Conservation (phyloP, 805 yeast species). For the Ogataea haglerorum region DNA sequence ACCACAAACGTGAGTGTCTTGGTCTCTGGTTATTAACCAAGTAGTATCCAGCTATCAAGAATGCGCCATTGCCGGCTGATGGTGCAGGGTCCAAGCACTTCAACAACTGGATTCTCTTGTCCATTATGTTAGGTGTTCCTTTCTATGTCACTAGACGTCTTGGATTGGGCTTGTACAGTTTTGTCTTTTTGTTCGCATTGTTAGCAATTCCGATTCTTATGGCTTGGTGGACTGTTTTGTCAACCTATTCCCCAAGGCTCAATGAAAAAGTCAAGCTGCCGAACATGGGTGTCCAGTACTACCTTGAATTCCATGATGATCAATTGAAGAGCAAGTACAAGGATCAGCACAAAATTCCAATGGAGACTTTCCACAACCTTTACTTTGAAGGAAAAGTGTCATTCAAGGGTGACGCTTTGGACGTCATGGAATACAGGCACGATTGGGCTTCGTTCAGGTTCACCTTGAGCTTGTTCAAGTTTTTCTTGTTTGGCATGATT, state of each 20-base stretch:
- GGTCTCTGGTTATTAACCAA: neutral
- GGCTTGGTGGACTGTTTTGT: constrained; percentile 78
- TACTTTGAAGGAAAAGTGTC: constrained; percentile 80
- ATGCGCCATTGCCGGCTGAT: constrained; percentile 87
- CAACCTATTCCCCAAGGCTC: constrained; percentile 76
- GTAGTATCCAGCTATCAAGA: constrained; percentile 67
- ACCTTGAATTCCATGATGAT: constrained; percentile 76
- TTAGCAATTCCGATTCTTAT: constrained; percentile 67
- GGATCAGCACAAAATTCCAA: constrained; percentile 78
- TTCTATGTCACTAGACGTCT: constrained; percentile 57
- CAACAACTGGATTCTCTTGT: constrained; percentile 53
- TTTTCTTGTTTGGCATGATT: constrained; percentile 80
- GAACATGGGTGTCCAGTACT: constrained; percentile 70
- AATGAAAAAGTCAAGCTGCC: constrained; percentile 77
- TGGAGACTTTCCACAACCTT: constrained; percentile 88
- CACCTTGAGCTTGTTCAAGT: constrained; percentile 72
- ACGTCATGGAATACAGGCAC: constrained; percentile 79
- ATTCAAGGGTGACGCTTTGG: constrained; percentile 85
- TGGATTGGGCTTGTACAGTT: constrained; percentile 69
- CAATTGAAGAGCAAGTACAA: constrained; percentile 64
- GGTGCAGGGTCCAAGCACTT: constrained; percentile 83
- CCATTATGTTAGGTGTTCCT: constrained; percentile 56
- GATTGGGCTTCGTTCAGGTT: constrained; percentile 87
- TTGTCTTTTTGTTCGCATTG: constrained; percentile 54
- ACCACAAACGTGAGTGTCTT: constrained; percentile 43